Base-by-base conservation (phyloP, 441 rosid genomes). In the Populus tomentosa region DNA sequence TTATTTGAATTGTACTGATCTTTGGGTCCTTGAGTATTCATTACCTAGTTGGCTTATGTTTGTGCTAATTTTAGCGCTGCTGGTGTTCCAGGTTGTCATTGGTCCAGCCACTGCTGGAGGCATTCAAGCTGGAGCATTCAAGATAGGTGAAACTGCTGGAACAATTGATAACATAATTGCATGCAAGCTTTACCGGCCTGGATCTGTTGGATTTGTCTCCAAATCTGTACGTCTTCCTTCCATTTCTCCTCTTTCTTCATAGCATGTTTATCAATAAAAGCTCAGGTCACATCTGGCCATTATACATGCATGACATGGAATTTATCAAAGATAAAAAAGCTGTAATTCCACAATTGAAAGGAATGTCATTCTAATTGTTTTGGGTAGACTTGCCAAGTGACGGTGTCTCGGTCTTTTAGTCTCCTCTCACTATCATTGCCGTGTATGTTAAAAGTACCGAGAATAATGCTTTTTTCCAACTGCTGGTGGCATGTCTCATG, bases 101-200 rank as follows among this genome's bases (percentile, higher is more conserved):
- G 99, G 99, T 74, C 99, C 99, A 33, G 99, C 99, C 76, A 95
- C 99, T n/a, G 99, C 93, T 68, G 99, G 99, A 84, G 99, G 99
- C 78, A 83, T 93, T 81, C 98, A 93, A 87, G 99, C 94, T 80
- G 99, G 99, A 79, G 98, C 99, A 75, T 93, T 95, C 86, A 95
- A 93, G 87, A 95, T 95, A 35, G 99, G 99, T 67, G 99, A 95
- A 86, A 95, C 99, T 85, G 98, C 99, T 35, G 99, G 98, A 83
- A 95, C 99, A 74, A 90, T 93, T 73, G 99, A 93, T 81, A 95
- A 95, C 84, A 91, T 93, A 72, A 88, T 93, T 80, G 88, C 92
- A 5, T 89, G 98, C 97, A 95, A 90, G 86, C 86, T 95, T 62
- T 93, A 93, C 92, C 88, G 98, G 82, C 95, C 99, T 70, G 99